Evolutionary conservation across 768 basidiomycete genomes (phyloP), one percentile per base, ranked within the genome.

Genomic region (Hericium erinaceus): DNA sequence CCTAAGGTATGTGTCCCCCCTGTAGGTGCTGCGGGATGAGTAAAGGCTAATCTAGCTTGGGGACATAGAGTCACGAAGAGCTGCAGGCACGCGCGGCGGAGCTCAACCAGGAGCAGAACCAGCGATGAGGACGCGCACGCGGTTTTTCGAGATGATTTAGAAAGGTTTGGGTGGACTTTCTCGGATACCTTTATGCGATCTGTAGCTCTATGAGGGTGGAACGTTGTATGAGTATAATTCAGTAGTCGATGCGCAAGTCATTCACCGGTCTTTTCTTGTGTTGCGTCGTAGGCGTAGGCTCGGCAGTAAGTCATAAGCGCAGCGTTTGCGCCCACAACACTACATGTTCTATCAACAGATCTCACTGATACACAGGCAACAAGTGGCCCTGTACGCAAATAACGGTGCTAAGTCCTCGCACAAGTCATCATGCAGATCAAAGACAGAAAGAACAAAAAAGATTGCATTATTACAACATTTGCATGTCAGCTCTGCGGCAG

Each of bases 11-110:
- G 77, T 66, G 7, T 24, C 24, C 20, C 39, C 26, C 4, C 13
- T 12, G 18, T 4, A 2, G 15, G 4, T 13, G 37, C 20, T 9
- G 20, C 24, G 7, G 6, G 22, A 33, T 4, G 2, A 8, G 26
- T 10, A 20, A 20, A 15, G 46, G 20, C 44, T 18, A 4, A 13
- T 15, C 15, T n/a, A 9, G 5, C 13, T 12, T 24, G 28, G 26
- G 1, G n/a, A 56, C 11, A 10, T 57, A 83, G 82, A 78, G 74
- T 57, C 75, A 72, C 22, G 81, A 83, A 51, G 81, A 83, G 63
- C 68, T 83, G 33, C 68, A 66, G 55, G 76, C 71, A 48, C 70
- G 73, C 50, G 66, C 73, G 1, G 79, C 75, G n/a, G 75, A 77
- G 63, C 64, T 82, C 56, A 81, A 80, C 37, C 15, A 39, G 52